Evolutionary conservation across 176 grass and related monocot genomes (phyloP).

Genomic region (Oryza rufipogon): DNA sequence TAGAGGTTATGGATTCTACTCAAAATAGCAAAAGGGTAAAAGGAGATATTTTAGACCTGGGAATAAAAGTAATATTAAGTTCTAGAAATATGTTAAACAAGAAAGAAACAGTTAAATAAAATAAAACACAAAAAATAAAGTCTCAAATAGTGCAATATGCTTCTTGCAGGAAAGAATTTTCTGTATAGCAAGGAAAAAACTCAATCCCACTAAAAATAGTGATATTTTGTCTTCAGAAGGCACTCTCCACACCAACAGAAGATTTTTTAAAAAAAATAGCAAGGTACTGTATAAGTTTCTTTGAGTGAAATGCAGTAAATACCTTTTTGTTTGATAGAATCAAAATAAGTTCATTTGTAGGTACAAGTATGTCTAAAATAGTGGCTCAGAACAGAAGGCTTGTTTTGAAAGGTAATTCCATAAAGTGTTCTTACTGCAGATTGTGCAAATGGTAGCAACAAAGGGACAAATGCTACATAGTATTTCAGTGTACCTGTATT

Average conservation of each 20-base stretch:
- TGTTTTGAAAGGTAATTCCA: background rate
- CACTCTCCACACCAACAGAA: background rate
- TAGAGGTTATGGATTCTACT: background rate
- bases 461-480: slow-evolving; percentile 1
- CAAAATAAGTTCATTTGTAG: slow-evolving; percentile 21
- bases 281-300: slow-evolving; percentile 18
- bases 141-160: background rate
- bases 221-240: background rate
- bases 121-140: background rate
- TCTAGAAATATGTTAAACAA: slow-evolving; percentile 3
- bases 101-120: background rate
- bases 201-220: slow-evolving; percentile 15
- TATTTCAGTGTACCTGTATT: slow-evolving; percentile 80
- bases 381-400: background rate
- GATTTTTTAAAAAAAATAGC: slow-evolving; percentile 12
- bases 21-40: slow-evolving; percentile 31
- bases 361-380: slow-evolving; percentile 5
- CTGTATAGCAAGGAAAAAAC: background rate
- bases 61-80: slow-evolving; percentile 6
- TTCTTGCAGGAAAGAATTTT: background rate
- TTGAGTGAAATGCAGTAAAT: background rate
- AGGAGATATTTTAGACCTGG: background rate
- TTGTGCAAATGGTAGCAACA: background rate
- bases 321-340: slow-evolving; percentile 21
- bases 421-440: slow-evolving; percentile 1